phyloP scores from a whole-genome alignment of 768 basidiomycete genomes.

The Boletus fagicola region DNA sequence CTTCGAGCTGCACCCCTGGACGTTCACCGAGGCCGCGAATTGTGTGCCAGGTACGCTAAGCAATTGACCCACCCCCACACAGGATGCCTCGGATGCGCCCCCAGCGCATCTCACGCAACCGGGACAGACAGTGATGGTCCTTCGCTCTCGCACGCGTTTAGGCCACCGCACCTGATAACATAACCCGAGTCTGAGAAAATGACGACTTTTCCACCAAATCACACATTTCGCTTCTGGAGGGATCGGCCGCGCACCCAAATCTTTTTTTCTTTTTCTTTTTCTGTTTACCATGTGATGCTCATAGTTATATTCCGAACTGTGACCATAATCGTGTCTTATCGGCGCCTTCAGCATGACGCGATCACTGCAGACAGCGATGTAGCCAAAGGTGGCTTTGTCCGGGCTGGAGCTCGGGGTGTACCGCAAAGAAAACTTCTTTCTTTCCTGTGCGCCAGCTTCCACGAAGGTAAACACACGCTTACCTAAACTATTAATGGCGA shows the following conservation, averaged over 20 bases:
- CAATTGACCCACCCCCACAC: neutral
- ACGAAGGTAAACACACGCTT: neutral
- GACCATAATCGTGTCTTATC: neutral
- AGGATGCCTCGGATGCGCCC: neutral
- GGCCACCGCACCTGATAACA: neutral
- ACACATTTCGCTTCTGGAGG: neutral
- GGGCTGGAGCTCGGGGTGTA: neutral
- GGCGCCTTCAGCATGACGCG: neutral
- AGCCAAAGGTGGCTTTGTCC: neutral
- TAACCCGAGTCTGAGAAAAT: neutral
- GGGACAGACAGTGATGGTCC: neutral
- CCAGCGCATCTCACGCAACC: neutral
- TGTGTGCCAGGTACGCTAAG: neutral
- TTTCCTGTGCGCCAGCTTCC: neutral
- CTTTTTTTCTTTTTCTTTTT: neutral
- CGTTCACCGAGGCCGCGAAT: too few relatives aligned
- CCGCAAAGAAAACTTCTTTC: conserved; percentile 1
- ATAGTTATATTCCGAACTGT: neutral
- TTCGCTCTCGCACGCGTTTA: neutral
- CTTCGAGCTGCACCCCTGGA: neutral
- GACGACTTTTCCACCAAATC: neutral
- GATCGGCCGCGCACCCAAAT: too few relatives aligned
- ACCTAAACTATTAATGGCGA: neutral
- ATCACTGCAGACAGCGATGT: neutral
- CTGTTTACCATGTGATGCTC: too few relatives aligned